Conservation (phyloP, 2,329 filamentous ascomycete genomes). For the Cordyceps tenuipes region DNA sequence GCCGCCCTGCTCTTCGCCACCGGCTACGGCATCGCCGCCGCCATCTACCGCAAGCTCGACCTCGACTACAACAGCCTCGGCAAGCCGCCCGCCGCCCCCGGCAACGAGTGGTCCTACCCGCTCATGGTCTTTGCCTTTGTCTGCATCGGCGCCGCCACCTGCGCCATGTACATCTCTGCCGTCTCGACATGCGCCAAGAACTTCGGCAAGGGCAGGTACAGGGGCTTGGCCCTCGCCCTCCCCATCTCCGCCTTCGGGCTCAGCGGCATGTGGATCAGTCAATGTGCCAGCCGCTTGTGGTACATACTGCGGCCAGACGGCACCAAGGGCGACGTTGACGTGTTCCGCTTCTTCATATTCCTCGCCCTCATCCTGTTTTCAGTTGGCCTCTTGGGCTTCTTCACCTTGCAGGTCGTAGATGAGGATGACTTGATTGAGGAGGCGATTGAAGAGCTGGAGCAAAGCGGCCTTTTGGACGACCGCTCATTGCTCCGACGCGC, state of each 20-base stretch:
- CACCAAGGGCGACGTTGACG: constrained; percentile 54
- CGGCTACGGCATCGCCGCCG: constrained; percentile 78
- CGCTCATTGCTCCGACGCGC: constrained; percentile 60
- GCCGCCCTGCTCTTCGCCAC: constrained; percentile 66
- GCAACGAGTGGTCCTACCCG: constrained; percentile 58
- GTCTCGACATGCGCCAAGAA: constrained; percentile 98
- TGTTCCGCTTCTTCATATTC: constrained; percentile 84
- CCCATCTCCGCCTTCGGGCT: constrained; percentile 90
- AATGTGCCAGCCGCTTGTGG: constrained; percentile 71
- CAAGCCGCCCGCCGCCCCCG: constrained; percentile 29
- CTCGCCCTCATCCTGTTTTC: constrained; percentile 61
- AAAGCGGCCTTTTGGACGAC: constrained; percentile 72
- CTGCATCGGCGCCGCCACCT: constrained; percentile 73
- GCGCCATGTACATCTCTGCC: constrained; percentile 79
- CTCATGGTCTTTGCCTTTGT: constrained; percentile 83
- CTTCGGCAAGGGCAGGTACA: constrained; percentile 80
- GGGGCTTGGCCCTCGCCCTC: constrained; percentile 78
- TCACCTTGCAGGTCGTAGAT: constrained; percentile 70
- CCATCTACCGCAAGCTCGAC: constrained; percentile 54
- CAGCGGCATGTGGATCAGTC: constrained; percentile 93
- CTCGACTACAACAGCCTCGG: constrained; percentile 35
- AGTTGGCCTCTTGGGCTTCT: constrained; percentile 64
- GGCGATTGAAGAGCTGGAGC: constrained; percentile 82
- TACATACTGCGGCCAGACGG: constrained; percentile 61
- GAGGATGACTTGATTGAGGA: constrained; percentile 84